Base-by-base conservation (phyloP, 306 rosid species). In the Cicer arietinum region DNA sequence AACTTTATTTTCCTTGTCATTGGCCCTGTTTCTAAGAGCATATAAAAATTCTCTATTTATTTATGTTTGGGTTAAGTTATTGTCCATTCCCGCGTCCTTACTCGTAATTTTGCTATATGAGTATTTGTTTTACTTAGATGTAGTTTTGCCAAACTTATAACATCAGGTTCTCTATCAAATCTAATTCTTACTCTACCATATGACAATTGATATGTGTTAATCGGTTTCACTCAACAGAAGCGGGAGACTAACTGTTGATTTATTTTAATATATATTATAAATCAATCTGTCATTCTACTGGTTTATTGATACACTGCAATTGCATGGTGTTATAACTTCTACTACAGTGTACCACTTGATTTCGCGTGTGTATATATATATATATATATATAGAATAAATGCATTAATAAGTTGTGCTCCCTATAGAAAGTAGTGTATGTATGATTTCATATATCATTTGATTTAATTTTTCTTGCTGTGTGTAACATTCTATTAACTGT, bases 1-100 rank as follows among this genome's bases (percentile, higher is more conserved):
- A 6, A 72, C 25, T 79, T 72, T 17, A 17, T 64, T 72, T 72
- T 35, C 59, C 52, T 18, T 65, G 75, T 56, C 62, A 79, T 54
- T 67, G 53, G 46, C 62, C 54, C 45, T 64, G 52, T 40, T 63
- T 71, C 22, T 35, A 64, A 54, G 65, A 64, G 4, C 46, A 54
- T 45, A 10, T 78, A 7, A 7, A 53, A 35, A 39, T 41, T 30
- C 37, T 30, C 37, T 71, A 25, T 61, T 20, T 52, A 43, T 51
- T 16, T 52, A 64, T 65, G 56, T 57, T 56, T 73, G 70, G 45
- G 39, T 53, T 43, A 43, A 50, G 56, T 46, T 79, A 10, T 48
- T 67, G 67, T 67, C 41, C 25, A 30, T 40, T 22, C 39, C 9
- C 5, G 0, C 47, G 14, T 47, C 25, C 41, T 47, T 66, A 7